Conservation (phyloP, 1,284 basidiomycete genomes). For the Neolentinus lepideus region DNA sequence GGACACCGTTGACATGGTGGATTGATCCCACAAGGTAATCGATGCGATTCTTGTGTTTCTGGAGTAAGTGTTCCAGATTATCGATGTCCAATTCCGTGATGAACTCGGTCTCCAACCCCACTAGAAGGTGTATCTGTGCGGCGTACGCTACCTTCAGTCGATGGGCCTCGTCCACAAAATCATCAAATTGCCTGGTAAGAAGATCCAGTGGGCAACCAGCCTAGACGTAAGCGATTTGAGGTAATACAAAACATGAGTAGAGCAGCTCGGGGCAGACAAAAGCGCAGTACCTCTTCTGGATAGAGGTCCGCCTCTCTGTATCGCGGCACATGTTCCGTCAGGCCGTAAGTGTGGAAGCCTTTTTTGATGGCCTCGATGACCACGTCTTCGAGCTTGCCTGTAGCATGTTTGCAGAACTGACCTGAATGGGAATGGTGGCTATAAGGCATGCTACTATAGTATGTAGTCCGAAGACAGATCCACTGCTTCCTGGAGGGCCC, state of each 20-base stretch:
- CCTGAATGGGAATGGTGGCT: constrained; percentile 96
- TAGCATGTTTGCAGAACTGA: constrained; percentile 92
- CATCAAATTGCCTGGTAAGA: constrained; percentile 54
- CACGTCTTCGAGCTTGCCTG: constrained; percentile 71
- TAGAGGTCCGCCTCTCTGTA: constrained; percentile 81
- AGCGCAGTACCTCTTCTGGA: constrained; percentile 94
- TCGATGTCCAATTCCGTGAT: constrained; percentile 68
- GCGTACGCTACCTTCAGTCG: constrained; percentile 58
- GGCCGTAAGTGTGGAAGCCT: constrained; percentile 79
- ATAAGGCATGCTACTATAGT: constrained; percentile 65
- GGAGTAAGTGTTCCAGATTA: constrained; percentile 43
- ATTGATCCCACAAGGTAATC: constrained; percentile 93
- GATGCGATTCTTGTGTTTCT: constrained; percentile 41
- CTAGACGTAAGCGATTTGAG: constrained; percentile 5
- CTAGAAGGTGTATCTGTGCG: constrained; percentile 66
- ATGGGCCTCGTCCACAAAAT: constrained; percentile 72
- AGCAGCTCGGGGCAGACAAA: too few species aligned
- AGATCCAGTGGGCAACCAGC: constrained; percentile 24
- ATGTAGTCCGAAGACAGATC: too few species aligned
- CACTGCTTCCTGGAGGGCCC: neutral
- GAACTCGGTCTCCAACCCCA: constrained; percentile 92
- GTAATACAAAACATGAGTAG: neutral
- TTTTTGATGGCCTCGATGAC: constrained; percentile 72
- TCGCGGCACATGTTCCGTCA: constrained; percentile 94
- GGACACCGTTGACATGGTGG: constrained; percentile 84